Evolutionary conservation across 352 stramenopile species (phyloP).

Genomic region (Pythium angustatum): DNA sequence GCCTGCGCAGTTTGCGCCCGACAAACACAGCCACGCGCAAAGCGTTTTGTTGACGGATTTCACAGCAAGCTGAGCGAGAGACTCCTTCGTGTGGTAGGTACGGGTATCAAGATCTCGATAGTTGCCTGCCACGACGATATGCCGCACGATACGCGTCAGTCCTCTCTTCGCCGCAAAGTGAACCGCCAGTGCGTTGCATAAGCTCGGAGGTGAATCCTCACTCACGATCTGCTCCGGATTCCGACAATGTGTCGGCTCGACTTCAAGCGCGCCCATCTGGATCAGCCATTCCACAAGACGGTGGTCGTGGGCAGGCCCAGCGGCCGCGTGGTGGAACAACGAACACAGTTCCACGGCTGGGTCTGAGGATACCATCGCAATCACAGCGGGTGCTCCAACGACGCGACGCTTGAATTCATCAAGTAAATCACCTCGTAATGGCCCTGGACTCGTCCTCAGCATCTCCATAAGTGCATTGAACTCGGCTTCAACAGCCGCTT

Average conservation of each 20-base stretch:
- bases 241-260: background rate
- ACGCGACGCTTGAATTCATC: background rate
- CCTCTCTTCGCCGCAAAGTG: background rate
- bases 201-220: no score
- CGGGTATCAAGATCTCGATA: background rate
- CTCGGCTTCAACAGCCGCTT: no score
- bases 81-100: background rate
- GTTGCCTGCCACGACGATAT: background rate
- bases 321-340: background rate
- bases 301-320: background rate
- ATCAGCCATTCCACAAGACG: background rate
- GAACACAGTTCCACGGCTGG: background rate
- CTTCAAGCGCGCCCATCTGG: background rate
- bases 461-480: background rate
- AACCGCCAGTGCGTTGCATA: background rate
- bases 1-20: background rate
- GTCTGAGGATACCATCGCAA: background rate
- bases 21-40: background rate
- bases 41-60: background rate
- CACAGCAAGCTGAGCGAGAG: background rate
- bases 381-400: background rate
- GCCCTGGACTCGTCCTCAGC: background rate
- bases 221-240: no score
- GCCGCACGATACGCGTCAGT: background rate
- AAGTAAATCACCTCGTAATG: background rate